Conservation (phyloP, 192 early-diverging fungal species). For the Lobosporangium transversale region DNA sequence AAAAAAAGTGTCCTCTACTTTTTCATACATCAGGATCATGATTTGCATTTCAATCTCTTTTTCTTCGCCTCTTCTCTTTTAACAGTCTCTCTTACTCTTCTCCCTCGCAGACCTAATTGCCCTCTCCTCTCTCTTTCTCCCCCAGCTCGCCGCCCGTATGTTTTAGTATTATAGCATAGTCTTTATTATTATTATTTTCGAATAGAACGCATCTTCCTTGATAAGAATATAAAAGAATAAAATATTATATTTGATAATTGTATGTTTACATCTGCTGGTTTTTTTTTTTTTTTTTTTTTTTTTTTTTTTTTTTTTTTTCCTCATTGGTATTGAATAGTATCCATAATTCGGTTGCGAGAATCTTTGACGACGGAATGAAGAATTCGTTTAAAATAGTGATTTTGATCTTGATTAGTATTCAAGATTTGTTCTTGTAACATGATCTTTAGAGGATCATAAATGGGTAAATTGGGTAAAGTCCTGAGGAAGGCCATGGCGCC, state of each 20-base stretch:
- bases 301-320: neutral
- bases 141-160: neutral
- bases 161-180: too few relatives aligned
- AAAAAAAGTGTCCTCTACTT: too few relatives aligned
- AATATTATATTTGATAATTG: neutral
- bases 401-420: neutral
- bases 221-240: too few relatives aligned
- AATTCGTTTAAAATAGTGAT: slow-evolving; percentile 20
- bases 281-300: neutral
- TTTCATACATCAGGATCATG: too few relatives aligned
- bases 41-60: too few relatives aligned
- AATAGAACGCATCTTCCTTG: too few relatives aligned
- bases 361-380: slow-evolving; percentile 21
- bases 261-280: neutral
- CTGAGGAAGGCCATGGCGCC: slow-evolving; percentile 29
- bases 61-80: too few relatives aligned
- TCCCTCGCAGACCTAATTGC: neutral
- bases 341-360: slow-evolving; percentile 26
- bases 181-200: neutral
- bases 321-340: slow-evolving; percentile 21
- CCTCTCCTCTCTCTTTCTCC: slow-evolving; percentile 3
- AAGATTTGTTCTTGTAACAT: slow-evolving; percentile 17
- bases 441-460: slow-evolving; percentile 12
- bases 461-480: slow-evolving; percentile 8
- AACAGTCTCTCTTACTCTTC: neutral